Evolutionary conservation across 2,329 filamentous ascomycete genomes (phyloP).

Genomic region (Trichophyton mentagrophytes): DNA sequence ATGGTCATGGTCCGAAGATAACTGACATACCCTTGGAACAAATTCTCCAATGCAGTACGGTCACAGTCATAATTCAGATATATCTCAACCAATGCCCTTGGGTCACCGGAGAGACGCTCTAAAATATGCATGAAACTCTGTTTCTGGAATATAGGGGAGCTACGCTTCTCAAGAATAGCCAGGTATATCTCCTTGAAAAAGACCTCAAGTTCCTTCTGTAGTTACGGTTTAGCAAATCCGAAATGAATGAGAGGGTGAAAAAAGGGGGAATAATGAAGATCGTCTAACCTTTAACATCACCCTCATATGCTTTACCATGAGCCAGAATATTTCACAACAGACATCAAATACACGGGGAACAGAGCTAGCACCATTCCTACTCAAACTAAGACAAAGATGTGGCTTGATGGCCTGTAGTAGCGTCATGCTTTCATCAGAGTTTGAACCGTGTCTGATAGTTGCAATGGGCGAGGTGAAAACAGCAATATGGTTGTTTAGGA

Average conservation of each 20-base stretch:
- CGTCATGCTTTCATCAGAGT: conserved; percentile 65
- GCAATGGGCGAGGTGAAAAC: conserved; percentile 87
- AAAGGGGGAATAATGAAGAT: neutral
- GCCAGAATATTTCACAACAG: conserved; percentile 93
- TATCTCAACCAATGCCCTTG: conserved; percentile 78
- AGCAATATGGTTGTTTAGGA: conserved; percentile 83
- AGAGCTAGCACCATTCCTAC: conserved; percentile 86
- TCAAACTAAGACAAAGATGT: conserved; percentile 88
- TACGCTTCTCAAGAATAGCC: conserved; percentile 75
- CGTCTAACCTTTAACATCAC: conserved; percentile 71
- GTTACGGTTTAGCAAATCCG: conserved; percentile 12
- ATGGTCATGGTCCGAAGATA: neutral
- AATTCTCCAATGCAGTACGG: conserved; percentile 80
- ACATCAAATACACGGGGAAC: conserved; percentile 89
- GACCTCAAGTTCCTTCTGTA: conserved; percentile 86
- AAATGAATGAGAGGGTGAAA: neutral
- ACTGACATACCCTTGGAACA: conserved; percentile 57
- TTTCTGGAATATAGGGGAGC: conserved; percentile 80
- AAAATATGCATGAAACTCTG: conserved; percentile 80
- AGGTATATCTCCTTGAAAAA: conserved; percentile 97
- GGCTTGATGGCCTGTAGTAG: conserved; percentile 95
- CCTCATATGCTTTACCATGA: conserved; percentile 88
- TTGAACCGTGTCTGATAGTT: conserved; percentile 84
- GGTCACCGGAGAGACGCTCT: conserved; percentile 70
- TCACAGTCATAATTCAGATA: conserved; percentile 99